Base-by-base conservation (phyloP, 2,329 filamentous ascomycete genomes). In the Aschersonia sp. region DNA sequence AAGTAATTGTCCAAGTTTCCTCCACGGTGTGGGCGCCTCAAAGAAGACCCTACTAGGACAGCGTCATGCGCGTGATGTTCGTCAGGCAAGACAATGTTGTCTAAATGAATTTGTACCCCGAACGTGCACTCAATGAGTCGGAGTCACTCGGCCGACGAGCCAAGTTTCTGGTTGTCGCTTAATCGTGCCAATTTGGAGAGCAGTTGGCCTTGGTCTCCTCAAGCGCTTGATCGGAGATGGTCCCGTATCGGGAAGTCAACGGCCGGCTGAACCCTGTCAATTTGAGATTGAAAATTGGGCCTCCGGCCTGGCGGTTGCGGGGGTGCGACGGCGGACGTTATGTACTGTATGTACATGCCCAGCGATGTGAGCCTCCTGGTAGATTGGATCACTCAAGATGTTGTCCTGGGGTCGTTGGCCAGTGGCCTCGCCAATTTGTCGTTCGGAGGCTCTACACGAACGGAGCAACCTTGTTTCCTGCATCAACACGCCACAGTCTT, bases 231-330 rank as follows among this genome's bases (percentile, higher is more conserved):
- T 49, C 54, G 54, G 54, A 54, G 50, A 54, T 54, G 47, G 47
- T 46, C 44, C 54, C 50, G 41, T 33, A 54, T 55, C 46, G 43
- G 53, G 54, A 47, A 54, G 54, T 50, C 42, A 45, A 46, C 22
- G 49, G 43, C 50, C 49, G 47, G 40, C 8, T 29, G 40, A 29
- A 30, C 22, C 39, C n/a, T 43, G 22, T 35, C 30, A 22, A 22
- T 43, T 37, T 37, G 35, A 37, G 35, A 37, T 32, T 35, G 32
- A 44, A 5, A 22, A 37, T 30, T 45, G 44, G 48, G 32, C 42
- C 42, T 49, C 30, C 35, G 41, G 48, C 48, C 46, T 29, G 33
- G 12, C 39, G 41, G 42, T 37, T 41, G 47, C 43, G 37, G 37
- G 43, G 39, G 35, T 35, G 42, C 32, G 32, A 44, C 42, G 30